These are phyloP conservation scores for Globisporangium nodosum DNA, from an alignment of 352 stramenopile species.

Conservation along the genomic window DNA sequence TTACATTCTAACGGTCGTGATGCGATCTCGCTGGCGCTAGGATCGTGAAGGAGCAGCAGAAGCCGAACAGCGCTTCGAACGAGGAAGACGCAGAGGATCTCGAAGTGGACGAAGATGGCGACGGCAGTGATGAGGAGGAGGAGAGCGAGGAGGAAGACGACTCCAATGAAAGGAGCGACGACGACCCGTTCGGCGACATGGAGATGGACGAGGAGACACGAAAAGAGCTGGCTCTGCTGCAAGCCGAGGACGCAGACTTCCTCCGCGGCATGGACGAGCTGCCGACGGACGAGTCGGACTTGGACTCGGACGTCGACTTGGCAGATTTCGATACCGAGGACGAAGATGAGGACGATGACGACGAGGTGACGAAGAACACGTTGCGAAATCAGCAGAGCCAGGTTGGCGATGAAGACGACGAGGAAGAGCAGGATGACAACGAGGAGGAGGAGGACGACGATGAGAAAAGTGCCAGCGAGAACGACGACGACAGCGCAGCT, in stretches of 20 bases:
- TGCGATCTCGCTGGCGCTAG: slow-evolving; percentile 17
- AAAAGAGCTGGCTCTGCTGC: slow-evolving; percentile 64
- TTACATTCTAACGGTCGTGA: background rate
- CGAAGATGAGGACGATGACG: slow-evolving; percentile 34
- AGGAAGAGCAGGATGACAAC: slow-evolving; percentile 11
- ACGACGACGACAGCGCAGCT: slow-evolving; percentile 11
- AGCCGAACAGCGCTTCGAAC: slow-evolving; percentile 10
- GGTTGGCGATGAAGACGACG: slow-evolving; percentile 12
- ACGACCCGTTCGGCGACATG: slow-evolving; percentile 29
- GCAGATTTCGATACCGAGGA: slow-evolving; percentile 62
- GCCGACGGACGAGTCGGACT: slow-evolving; percentile 76
- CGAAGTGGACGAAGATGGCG: slow-evolving; percentile 22
- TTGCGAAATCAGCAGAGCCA: slow-evolving; percentile 37
- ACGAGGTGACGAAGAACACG: slow-evolving; percentile 50
- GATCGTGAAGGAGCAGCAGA: slow-evolving; percentile 54
- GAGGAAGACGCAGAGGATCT: slow-evolving; percentile 22
- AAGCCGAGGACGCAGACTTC: slow-evolving; percentile 81
- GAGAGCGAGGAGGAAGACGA: slow-evolving; percentile 22
- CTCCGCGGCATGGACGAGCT: slow-evolving; percentile 79
- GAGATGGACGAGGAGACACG: slow-evolving; percentile 83
- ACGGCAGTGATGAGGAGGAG: slow-evolving; percentile 18
- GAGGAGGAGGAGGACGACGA: slow-evolving; percentile 11
- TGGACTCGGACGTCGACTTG: slow-evolving; percentile 61
- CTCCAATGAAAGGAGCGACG: slow-evolving; percentile 9
- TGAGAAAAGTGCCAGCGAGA: slow-evolving; percentile 2